These are phyloP conservation scores for Alternaria triticimaculans DNA, from an alignment of 2,329 filamentous ascomycete genomes.

Conservation along the genomic window DNA sequence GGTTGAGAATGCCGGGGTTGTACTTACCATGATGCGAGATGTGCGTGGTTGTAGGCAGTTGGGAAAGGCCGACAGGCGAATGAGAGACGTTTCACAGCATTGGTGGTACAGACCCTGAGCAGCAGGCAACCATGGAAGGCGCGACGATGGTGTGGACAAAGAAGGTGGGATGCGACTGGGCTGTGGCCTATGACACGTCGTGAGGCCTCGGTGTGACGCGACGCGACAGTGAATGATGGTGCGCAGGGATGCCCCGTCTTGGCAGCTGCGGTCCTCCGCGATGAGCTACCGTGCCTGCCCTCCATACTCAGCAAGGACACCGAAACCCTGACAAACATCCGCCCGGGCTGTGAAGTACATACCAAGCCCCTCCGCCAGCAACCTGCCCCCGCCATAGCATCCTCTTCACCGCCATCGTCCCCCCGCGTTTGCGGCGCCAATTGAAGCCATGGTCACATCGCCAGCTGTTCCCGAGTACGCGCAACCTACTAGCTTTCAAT, in stretches of 20 bases:
- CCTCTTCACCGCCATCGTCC: slow-evolving; percentile 3
- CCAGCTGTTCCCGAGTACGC: slow-evolving; percentile 54
- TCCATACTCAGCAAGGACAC: slow-evolving; percentile 18
- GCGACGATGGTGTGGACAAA: background rate
- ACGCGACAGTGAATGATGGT: slow-evolving; percentile 19
- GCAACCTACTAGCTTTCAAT: slow-evolving; percentile 20
- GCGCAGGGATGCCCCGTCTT: slow-evolving; percentile 15
- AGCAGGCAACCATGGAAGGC: slow-evolving; percentile 14
- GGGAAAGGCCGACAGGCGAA: slow-evolving; percentile 5
- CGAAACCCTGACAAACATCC: slow-evolving; percentile 22
- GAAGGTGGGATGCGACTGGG: background rate
- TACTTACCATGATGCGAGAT: slow-evolving; percentile 31
- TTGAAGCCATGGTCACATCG: slow-evolving; percentile 50
- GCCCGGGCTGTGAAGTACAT: slow-evolving; percentile 13
- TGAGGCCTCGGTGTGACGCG: slow-evolving; percentile 13
- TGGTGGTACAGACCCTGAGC: slow-evolving; percentile 1
- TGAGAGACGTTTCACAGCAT: slow-evolving; percentile 15
- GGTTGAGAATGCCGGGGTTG: background rate
- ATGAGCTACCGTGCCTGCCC: slow-evolving; percentile 26
- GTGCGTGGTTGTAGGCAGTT: slow-evolving; percentile 8
- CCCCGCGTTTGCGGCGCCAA: slow-evolving; percentile 31
- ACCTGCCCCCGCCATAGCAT: slow-evolving; percentile 16
- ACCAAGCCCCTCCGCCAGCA: slow-evolving; percentile 16
- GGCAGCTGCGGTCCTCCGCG: slow-evolving; percentile 25
- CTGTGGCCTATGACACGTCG: background rate